phyloP scores from a whole-genome alignment of 1,139 yeast species.

The Blastobotrys proliferans region DNA sequence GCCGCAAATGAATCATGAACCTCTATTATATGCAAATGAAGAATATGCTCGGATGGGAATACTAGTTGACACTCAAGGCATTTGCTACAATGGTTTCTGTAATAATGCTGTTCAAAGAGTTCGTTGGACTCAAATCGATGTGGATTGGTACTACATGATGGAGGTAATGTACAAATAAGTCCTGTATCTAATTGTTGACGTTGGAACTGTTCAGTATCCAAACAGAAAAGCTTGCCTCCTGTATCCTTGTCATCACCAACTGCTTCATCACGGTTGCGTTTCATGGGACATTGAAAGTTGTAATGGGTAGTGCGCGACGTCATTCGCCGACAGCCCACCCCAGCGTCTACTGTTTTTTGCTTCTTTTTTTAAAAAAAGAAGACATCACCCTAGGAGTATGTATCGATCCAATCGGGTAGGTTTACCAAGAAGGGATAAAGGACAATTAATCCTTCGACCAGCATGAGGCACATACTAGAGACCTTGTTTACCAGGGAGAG shows the following conservation, averaged over 20 bases:
- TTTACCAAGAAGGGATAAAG: too few relatives aligned
- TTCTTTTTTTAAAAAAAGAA: too few relatives aligned
- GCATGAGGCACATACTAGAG: too few relatives aligned
- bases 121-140: conserved; percentile 8
- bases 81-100: conserved; percentile 22
- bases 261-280: conserved; percentile 4
- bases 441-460: too few relatives aligned
- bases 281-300: conserved; percentile 4
- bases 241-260: neutral
- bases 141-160: conserved; percentile 15
- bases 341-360: too few relatives aligned
- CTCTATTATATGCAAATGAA: conserved; percentile 52
- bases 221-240: neutral
- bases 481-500: too few relatives aligned
- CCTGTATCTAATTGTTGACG: neutral
- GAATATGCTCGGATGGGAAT: conserved; percentile 42
- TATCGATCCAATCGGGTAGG: too few relatives aligned
- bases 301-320: too few relatives aligned
- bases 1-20: conserved; percentile 49
- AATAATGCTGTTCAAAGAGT: conserved; percentile 26
- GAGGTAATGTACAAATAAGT: conserved; percentile 18
- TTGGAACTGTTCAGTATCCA: conserved; percentile 5
- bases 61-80: conserved; percentile 44
- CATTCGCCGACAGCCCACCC: too few relatives aligned
- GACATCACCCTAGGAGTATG: too few relatives aligned